A percentile compares a stretch with the other conserved stretches of the same genome.
These are phyloP conservation scores for Leishmania amazonensis DNA, from an alignment of 208 protist species.

Conservation along the genomic window DNA sequence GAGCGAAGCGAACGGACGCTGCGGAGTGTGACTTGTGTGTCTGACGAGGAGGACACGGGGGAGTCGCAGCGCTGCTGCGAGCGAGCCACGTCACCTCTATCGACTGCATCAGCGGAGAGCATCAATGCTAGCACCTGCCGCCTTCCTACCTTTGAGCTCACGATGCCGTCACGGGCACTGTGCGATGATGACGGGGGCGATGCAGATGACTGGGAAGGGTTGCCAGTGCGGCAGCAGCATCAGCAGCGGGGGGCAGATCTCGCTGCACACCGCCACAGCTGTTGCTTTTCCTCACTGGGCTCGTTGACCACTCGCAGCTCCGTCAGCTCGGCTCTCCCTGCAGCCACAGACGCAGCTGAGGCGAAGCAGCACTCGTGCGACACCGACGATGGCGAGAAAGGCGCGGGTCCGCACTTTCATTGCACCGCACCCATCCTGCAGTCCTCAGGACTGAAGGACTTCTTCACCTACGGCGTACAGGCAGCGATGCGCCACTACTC, in stretches of 20 bases:
- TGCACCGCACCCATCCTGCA: conserved; percentile 11
- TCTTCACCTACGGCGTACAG: conserved; percentile 32
- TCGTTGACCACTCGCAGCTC: neutral
- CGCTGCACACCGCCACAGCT: neutral
- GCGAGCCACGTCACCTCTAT: neutral
- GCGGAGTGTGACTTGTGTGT: neutral
- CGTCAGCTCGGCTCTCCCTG: neutral
- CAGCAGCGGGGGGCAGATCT: neutral
- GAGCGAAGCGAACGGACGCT: neutral
- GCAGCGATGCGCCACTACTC: conserved; percentile 24
- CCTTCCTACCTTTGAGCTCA: neutral
- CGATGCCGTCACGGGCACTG: neutral
- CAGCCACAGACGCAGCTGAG: neutral
- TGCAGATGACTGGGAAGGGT: neutral
- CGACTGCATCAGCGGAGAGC: neutral
- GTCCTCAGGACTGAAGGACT: conserved; percentile 12
- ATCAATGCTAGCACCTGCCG: neutral
- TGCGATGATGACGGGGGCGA: neutral
- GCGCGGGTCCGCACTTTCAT: neutral
- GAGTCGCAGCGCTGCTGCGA: neutral
- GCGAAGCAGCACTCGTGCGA: neutral
- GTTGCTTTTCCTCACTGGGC: neutral
- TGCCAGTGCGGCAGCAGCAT: neutral
- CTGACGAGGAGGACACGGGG: neutral
- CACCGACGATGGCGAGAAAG: neutral